Evolutionary conservation across 345 rosid species (phyloP), one percentile per base, ranked within the genome.

Genomic region (Limnanthes douglasii): DNA sequence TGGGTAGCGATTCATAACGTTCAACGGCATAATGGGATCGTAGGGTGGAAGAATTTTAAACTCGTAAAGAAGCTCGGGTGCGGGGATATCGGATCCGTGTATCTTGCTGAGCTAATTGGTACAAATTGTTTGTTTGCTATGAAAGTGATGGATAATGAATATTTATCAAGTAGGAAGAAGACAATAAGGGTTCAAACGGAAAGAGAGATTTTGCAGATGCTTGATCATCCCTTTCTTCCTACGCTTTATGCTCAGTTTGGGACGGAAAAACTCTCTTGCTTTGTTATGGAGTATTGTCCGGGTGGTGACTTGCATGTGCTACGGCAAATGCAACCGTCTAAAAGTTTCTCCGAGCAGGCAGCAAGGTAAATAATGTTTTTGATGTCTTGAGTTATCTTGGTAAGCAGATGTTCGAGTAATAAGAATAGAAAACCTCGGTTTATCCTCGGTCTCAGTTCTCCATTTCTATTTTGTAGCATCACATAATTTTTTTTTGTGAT

Each of bases 201-300:
- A 52, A 72, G 67, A 50, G 85, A 70, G 65, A 79, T 79, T 16
- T 22, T 79, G 64, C 78, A 72, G 50, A 79, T 75, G 73, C 62
- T 79, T 40, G 93, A 79, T 62, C 93, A 79, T 54, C 93, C 93
- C 21, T 79, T 79, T 59, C 78, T 79, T 34, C 86, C 93, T 5
- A 79, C 93, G 2, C 51, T 79, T 8, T 79, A 72, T 62, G 68
- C 73, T 10, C 69, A 69, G 56, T 69, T 79, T 37, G 36, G 62
- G 0, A 72, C 81, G 1, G 93, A 79, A 9, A 72, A 68, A 41
- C 62, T 59, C 41, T 75, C 85, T 0, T 72, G 86, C 62, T 62
- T 75, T 65, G 78, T 75, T 34, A 75, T 75, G 81, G 93, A 79
- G 62, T 69, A 67, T 56, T 79, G 93, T 57, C 76, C 93, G 0